Conservation (phyloP, 306 rosid species). For the Pyrus communis region DNA sequence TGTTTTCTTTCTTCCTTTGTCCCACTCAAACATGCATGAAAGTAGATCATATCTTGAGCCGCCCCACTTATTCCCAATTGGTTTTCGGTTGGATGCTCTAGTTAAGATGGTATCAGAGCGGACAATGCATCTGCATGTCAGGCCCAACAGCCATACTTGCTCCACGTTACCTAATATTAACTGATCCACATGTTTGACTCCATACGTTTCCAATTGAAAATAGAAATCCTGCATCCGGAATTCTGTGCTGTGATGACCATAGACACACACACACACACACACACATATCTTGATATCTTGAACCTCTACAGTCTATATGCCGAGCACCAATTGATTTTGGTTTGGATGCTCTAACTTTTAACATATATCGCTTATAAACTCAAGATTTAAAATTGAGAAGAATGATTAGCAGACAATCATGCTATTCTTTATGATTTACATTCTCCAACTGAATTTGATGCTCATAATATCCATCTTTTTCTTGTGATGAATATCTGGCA, state of each 20-base stretch:
- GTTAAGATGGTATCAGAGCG: background rate
- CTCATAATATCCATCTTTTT: no score
- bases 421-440: background rate
- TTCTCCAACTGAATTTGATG: background rate
- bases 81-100: background rate
- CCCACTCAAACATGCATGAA: background rate
- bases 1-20: background rate
- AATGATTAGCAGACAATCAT: background rate
- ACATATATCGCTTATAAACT: background rate
- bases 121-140: background rate
- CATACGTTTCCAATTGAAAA: background rate
- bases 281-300: background rate
- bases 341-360: background rate
- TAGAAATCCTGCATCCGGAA: background rate
- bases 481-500: constrained; percentile 18
- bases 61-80: no score
- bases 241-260: background rate
- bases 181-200: background rate
- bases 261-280: no score
- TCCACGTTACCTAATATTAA: background rate
- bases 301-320: background rate
- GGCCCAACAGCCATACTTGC: background rate
- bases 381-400: background rate
- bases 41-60: background rate
- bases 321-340: background rate